These are phyloP conservation scores for Pythium biforme DNA, from an alignment of 352 stramenopile genomes.

Conservation along the genomic window DNA sequence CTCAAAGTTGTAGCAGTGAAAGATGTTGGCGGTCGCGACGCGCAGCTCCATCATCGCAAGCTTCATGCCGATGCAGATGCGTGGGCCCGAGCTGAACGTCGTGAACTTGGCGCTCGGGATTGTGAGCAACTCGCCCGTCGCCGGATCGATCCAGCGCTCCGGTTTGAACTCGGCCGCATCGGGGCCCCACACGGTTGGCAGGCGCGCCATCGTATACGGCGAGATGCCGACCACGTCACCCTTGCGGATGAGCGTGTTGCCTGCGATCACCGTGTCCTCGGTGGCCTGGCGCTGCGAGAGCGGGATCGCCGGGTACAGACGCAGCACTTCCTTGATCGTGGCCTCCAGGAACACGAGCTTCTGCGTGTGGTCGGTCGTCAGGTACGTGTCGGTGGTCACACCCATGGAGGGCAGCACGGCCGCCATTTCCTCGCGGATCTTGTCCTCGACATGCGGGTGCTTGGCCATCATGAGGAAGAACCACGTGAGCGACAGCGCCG, in stretches of 20 bases:
- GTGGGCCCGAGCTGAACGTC: constrained; percentile 41
- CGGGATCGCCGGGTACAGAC: constrained; percentile 43
- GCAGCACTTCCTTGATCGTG: constrained; percentile 55
- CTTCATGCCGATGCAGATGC: constrained; percentile 45
- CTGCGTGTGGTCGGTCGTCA: constrained; percentile 49
- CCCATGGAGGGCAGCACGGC: constrained; percentile 15
- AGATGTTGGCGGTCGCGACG: constrained; percentile 17
- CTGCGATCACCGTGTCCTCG: not conserved
- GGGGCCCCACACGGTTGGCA: not conserved
- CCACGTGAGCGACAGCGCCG: constrained; percentile 67
- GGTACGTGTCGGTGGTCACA: constrained; percentile 28
- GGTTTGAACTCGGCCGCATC: constrained; percentile 47
- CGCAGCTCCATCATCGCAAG: constrained; percentile 49
- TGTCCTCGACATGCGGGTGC: constrained; percentile 47
- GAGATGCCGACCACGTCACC: constrained; percentile 1
- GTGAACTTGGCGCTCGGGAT: constrained; percentile 26
- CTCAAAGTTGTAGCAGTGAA: constrained; percentile 24
- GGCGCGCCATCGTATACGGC: not conserved
- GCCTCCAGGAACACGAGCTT: constrained; percentile 59
- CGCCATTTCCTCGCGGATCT: constrained; percentile 51
- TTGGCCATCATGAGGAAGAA: constrained; percentile 64
- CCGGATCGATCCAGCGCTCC: constrained; percentile 62
- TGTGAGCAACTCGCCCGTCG: constrained; percentile 12
- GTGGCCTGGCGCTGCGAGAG: not conserved
- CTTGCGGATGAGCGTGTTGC: not conserved